Percentiles rank a stretch among this genome's conserved stretches.
Conservation (phyloP, 2,329 filamentous ascomycete species). For the Trichoderma sp. region DNA sequence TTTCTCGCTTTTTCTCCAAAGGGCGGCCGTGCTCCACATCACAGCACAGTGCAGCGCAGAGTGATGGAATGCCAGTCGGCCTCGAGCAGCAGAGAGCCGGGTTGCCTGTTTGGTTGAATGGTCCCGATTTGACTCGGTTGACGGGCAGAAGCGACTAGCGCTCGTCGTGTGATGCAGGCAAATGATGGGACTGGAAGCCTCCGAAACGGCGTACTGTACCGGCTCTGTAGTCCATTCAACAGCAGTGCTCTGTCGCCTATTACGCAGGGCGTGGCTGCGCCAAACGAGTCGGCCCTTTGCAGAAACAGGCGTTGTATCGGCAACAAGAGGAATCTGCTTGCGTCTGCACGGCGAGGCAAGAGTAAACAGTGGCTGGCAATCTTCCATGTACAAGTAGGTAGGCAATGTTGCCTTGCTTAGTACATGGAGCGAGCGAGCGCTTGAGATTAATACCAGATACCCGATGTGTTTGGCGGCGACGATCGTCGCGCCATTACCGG, state of each 20-base stretch:
- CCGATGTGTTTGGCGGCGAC: constrained; percentile 21
- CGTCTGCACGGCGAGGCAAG: neutral
- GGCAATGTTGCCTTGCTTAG: too few species aligned
- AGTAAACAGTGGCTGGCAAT: neutral
- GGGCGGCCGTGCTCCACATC: constrained; percentile 21
- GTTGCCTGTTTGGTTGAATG: neutral
- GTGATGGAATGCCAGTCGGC: constrained; percentile 12
- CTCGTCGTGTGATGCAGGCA: neutral
- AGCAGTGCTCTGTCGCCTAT: neutral
- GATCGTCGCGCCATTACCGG: constrained; percentile 21
- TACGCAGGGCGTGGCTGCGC: neutral
- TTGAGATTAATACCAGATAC: constrained; percentile 23
- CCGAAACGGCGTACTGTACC: too few species aligned
- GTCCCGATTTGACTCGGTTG: neutral
- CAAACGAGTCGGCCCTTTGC: neutral
- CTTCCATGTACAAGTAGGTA: neutral
- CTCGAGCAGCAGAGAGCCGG: neutral
- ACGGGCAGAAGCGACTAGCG: neutral
- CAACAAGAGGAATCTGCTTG: neutral
- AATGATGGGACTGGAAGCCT: neutral
- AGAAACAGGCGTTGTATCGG: neutral
- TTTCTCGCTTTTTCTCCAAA: constrained; percentile 24
- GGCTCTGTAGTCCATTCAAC: too few species aligned
- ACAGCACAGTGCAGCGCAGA: neutral
- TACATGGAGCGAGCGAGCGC: neutral